phyloP scores from a whole-genome alignment of 2,329 filamentous ascomycete genomes.

The Pyrenophora graminea region DNA sequence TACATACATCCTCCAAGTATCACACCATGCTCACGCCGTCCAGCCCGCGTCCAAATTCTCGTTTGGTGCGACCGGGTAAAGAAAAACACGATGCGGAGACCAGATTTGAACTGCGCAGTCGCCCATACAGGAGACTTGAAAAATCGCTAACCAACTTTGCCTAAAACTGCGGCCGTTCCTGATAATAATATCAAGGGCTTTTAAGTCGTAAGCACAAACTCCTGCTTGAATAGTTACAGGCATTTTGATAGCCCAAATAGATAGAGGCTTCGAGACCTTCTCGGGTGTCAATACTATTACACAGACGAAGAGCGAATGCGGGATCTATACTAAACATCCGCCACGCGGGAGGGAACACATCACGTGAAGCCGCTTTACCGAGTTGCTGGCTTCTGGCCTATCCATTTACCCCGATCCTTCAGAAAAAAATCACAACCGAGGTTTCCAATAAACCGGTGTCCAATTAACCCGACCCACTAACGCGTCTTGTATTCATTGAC shows the following conservation, averaged over 20 bases:
- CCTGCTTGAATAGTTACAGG: too few relatives aligned
- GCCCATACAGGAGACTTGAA: background rate
- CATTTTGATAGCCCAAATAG: too few relatives aligned
- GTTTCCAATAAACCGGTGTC: slow-evolving; percentile 3
- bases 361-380: slow-evolving; percentile 7
- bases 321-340: background rate
- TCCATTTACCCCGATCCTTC: slow-evolving; percentile 4
- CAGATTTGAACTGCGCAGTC: background rate
- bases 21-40: background rate
- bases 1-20: background rate
- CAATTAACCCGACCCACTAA: slow-evolving; percentile 3
- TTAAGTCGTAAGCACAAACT: too few relatives aligned
- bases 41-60: background rate
- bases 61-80: slow-evolving; percentile 8
- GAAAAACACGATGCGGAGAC: background rate
- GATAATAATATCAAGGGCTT: too few relatives aligned
- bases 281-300: background rate
- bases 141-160: background rate
- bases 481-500: slow-evolving; percentile 6
- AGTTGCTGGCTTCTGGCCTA: slow-evolving; percentile 7
- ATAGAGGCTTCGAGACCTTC: too few relatives aligned
- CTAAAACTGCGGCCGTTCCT: too few relatives aligned
- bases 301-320: background rate
- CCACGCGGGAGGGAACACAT: slow-evolving; percentile 11
- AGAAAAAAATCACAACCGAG: slow-evolving; percentile 7